A percentile compares a stretch with the other conserved stretches of the same genome.
These are phyloP conservation scores for Coemansia sp. DNA, from an alignment of 192 early-diverging fungal genomes.

Conservation along the genomic window DNA sequence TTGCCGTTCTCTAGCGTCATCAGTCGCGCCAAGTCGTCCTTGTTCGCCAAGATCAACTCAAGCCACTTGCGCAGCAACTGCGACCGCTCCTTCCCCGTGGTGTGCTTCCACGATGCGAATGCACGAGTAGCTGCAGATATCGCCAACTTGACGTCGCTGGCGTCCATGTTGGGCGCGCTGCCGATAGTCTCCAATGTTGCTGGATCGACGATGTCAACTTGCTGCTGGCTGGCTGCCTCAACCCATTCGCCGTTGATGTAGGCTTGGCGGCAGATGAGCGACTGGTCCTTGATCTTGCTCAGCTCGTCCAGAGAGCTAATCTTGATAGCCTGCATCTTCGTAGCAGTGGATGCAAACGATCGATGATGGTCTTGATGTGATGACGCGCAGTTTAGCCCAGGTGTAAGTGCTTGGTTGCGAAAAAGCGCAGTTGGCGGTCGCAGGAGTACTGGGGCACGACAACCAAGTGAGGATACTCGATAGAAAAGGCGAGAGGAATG, in stretches of 20 bases:
- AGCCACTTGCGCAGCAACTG: conserved; percentile 66
- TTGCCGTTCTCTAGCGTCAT: conserved; percentile 89
- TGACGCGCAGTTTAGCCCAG: background rate
- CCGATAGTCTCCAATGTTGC: conserved; percentile 64
- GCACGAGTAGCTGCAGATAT: conserved; percentile 64
- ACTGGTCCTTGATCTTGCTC: conserved; percentile 64
- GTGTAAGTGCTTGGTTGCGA: background rate
- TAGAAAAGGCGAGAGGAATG: background rate
- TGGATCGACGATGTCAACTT: conserved; percentile 67
- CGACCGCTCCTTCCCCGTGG: conserved; percentile 67
- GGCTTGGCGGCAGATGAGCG: conserved; percentile 58
- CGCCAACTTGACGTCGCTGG: conserved; percentile 60
- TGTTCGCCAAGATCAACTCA: conserved; percentile 65
- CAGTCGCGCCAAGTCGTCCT: conserved; percentile 76
- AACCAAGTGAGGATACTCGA: background rate
- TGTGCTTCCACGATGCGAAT: conserved; percentile 63
- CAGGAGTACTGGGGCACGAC: background rate
- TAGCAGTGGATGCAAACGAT: conserved; percentile 6
- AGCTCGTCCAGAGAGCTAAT: conserved; percentile 34
- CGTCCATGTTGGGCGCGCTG: conserved; percentile 68
- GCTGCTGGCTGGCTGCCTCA: conserved; percentile 40
- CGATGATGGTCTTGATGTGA: background rate
- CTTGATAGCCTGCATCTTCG: conserved; percentile 7
- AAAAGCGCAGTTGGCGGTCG: background rate
- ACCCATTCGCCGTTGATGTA: conserved; percentile 69